phyloP scores from a whole-genome alignment of 1,139 yeast species.

The Yamadazyma oceani region DNA sequence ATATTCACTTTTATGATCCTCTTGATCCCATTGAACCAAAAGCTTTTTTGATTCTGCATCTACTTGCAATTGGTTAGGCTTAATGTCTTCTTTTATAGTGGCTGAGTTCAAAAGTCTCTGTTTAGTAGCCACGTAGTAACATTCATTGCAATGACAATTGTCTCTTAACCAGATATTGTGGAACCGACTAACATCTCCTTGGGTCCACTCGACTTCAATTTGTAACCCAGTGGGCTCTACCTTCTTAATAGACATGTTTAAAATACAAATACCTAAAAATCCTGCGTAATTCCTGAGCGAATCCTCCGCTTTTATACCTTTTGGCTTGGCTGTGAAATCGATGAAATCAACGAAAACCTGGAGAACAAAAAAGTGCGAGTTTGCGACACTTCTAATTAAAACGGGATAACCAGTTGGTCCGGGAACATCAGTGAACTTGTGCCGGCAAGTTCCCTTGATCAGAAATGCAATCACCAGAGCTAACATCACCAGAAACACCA shows the following conservation, averaged over 20 bases:
- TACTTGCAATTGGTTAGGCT: slow-evolving; percentile 26
- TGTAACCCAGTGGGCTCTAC: slow-evolving; percentile 1
- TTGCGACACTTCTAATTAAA: background rate
- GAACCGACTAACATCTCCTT: slow-evolving; percentile 16
- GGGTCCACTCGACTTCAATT: slow-evolving; percentile 11
- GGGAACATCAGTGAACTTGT: too few relatives aligned
- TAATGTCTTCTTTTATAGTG: slow-evolving; percentile 48
- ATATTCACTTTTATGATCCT: slow-evolving; percentile 51
- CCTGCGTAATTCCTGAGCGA: too few relatives aligned
- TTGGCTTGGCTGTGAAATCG: background rate
- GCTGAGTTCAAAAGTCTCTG: slow-evolving; percentile 67
- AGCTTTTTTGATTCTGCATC: slow-evolving; percentile 17
- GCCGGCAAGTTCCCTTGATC: too few relatives aligned
- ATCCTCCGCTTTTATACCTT: too few relatives aligned
- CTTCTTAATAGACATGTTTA: background rate
- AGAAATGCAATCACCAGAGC: too few relatives aligned
- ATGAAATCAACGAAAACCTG: background rate
- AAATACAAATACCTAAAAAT: too few relatives aligned
- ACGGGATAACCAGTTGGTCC: background rate
- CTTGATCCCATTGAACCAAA: slow-evolving; percentile 46
- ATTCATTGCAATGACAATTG: slow-evolving; percentile 62
- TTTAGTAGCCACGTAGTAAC: slow-evolving; percentile 60
- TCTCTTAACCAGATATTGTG: slow-evolving; percentile 72
- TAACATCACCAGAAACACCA: too few relatives aligned
- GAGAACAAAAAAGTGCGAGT: background rate